These are phyloP conservation scores for Penicillium daleae DNA, from an alignment of 495 filamentous ascomycete genomes.

Conservation along the genomic window DNA sequence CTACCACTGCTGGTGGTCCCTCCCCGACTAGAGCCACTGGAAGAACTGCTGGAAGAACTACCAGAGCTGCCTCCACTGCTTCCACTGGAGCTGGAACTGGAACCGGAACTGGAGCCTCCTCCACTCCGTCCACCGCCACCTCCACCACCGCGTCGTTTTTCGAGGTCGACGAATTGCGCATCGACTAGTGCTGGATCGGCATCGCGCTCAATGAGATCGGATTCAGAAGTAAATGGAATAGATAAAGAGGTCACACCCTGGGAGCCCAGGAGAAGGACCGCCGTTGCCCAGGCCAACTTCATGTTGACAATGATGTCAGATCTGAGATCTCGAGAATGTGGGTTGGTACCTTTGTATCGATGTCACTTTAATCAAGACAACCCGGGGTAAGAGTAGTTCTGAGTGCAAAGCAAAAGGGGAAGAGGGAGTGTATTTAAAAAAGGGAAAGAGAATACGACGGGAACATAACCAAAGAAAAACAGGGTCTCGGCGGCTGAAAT, in stretches of 20 bases:
- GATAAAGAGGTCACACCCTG: slow-evolving; percentile 33
- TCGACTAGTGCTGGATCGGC: slow-evolving; percentile 21
- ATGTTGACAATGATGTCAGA: slow-evolving; percentile 24
- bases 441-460: neutral
- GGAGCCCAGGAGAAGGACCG: slow-evolving; percentile 36
- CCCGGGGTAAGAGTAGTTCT: neutral
- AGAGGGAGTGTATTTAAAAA: neutral
- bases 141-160: slow-evolving; percentile 54
- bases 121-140: slow-evolving; percentile 25
- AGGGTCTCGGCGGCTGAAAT: neutral
- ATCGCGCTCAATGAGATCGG: slow-evolving; percentile 31
- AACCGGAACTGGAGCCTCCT: neutral
- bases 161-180: slow-evolving; percentile 34
- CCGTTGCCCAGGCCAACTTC: slow-evolving; percentile 35
- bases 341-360: neutral
- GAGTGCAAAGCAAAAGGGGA: neutral
- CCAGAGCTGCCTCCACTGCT: slow-evolving; percentile 30
- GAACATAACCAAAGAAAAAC: neutral
- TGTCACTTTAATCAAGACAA: neutral
- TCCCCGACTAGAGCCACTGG: neutral
- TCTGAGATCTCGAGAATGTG: neutral
- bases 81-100: slow-evolving; percentile 34
- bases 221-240: slow-evolving; percentile 22
- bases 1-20: slow-evolving; percentile 14
- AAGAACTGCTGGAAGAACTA: slow-evolving; percentile 26